Percentiles rank a stretch among this genome's conserved stretches.
These are phyloP conservation scores for Aspergillus jensenii DNA, from an alignment of 2,329 filamentous ascomycete genomes.

Conservation along the genomic window DNA sequence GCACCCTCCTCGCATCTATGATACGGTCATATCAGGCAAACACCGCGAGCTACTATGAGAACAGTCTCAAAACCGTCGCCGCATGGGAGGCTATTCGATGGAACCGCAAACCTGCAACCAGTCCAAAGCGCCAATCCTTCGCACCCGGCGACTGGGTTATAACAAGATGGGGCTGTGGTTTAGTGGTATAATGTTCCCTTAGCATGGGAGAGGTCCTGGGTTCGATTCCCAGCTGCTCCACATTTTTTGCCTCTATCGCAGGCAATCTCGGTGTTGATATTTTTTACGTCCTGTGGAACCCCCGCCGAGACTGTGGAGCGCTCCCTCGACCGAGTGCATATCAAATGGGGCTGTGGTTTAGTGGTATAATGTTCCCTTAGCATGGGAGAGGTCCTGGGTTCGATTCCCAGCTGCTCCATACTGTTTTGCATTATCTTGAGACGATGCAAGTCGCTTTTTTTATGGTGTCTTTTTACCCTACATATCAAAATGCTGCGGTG, in stretches of 20 bases:
- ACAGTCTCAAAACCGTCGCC: not conserved
- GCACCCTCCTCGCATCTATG: not conserved
- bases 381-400: slow-evolving; percentile 11
- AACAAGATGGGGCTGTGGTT: slow-evolving; percentile 10
- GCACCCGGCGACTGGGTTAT: not conserved
- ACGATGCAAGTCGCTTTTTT: not conserved
- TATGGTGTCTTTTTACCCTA: not conserved
- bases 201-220: slow-evolving; percentile 13
- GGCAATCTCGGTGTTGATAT: not conserved
- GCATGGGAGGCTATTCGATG: not conserved
- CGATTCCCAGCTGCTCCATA: slow-evolving; percentile 10
- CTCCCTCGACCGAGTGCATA: not conserved
- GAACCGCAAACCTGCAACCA: not conserved
- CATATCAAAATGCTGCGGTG: not conserved
- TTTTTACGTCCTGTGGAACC: not conserved
- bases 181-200: slow-evolving; percentile 14
- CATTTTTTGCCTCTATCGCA: not conserved
- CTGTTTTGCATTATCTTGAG: not conserved
- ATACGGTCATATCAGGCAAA: not conserved
- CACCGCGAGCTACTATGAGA: not conserved
- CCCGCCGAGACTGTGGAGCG: not conserved
- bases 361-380: slow-evolving; percentile 11
- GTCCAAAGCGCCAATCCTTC: not conserved
- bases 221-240: slow-evolving; percentile 14
- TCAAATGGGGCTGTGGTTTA: slow-evolving; percentile 10